These are phyloP conservation scores for Hymenoscyphus repandus DNA, from an alignment of 2,329 filamentous ascomycete genomes.

Conservation along the genomic window DNA sequence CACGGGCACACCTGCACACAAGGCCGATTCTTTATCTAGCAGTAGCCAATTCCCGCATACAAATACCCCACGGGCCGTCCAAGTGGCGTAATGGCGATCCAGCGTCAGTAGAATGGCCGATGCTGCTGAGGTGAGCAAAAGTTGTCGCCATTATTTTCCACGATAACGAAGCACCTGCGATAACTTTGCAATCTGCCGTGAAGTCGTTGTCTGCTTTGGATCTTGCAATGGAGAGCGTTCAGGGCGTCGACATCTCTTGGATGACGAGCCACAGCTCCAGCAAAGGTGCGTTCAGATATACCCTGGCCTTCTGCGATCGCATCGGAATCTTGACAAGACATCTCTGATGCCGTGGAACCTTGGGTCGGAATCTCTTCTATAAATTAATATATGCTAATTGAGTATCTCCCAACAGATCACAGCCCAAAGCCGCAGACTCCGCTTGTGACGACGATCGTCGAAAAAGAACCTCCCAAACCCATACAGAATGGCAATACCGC, in stretches of 20 bases:
- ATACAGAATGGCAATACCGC: conserved; percentile 19
- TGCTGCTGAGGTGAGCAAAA: conserved; percentile 12
- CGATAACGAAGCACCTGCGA: conserved; percentile 2
- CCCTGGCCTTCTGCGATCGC: background rate
- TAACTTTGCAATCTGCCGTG: background rate
- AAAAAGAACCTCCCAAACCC: conserved; percentile 10
- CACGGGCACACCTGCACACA: no score
- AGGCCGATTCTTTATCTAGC: background rate
- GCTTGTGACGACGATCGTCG: conserved; percentile 6
- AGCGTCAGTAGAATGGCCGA: conserved; percentile 10
- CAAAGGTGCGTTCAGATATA: conserved; percentile 23
- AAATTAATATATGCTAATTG: conserved; percentile 4
- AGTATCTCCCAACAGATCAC: conserved; percentile 10
- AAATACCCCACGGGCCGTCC: background rate
- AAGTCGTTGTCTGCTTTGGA: background rate
- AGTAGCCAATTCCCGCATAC: background rate
- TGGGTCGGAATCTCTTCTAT: background rate
- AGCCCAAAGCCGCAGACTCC: conserved; percentile 10
- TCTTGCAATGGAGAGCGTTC: conserved; percentile 29
- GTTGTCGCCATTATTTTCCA: conserved; percentile 3
- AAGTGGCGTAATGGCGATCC: conserved; percentile 9
- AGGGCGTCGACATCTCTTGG: conserved; percentile 32
- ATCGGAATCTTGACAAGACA: conserved; percentile 4
- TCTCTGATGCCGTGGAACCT: conserved; percentile 9
- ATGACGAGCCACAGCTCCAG: conserved; percentile 26